A percentile compares a stretch with the other conserved stretches of the same genome.
These are phyloP conservation scores for Malus hybrid DNA, from an alignment of 331 rosid genomes.

Conservation along the genomic window DNA sequence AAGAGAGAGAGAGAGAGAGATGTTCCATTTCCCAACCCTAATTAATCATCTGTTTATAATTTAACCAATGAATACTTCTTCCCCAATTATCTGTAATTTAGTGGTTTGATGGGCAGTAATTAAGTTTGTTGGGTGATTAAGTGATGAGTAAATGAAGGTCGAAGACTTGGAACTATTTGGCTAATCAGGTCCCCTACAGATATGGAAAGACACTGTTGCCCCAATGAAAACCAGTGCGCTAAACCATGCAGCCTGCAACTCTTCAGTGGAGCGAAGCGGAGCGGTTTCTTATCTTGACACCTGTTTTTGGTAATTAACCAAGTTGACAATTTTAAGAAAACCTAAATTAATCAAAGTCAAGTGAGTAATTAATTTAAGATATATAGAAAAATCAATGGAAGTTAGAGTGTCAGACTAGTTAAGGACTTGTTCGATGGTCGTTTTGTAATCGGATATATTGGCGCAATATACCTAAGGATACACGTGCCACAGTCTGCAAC, in stretches of 20 bases:
- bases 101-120: no score
- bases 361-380: neutral
- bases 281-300: neutral
- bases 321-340: neutral
- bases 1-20: slow-evolving; percentile 31
- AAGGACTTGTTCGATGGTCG: no score
- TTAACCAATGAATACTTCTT: slow-evolving; percentile 17
- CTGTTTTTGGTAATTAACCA: slow-evolving; percentile 11
- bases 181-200: neutral
- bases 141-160: neutral
- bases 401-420: slow-evolving; percentile 14
- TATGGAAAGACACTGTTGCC: neutral
- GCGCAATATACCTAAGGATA: no score
- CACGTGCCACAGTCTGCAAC: no score
- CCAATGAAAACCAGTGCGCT: neutral
- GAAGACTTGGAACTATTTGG: no score
- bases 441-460: no score
- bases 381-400: neutral
- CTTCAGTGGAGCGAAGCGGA: neutral
- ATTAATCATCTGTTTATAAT: slow-evolving; percentile 19
- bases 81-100: neutral
- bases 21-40: slow-evolving; percentile 46
- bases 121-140: neutral
- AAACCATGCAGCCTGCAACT: neutral
- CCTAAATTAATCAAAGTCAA: neutral